Base-by-base conservation (phyloP, 345 rosid genomes). In the Nephelium lappaceum region DNA sequence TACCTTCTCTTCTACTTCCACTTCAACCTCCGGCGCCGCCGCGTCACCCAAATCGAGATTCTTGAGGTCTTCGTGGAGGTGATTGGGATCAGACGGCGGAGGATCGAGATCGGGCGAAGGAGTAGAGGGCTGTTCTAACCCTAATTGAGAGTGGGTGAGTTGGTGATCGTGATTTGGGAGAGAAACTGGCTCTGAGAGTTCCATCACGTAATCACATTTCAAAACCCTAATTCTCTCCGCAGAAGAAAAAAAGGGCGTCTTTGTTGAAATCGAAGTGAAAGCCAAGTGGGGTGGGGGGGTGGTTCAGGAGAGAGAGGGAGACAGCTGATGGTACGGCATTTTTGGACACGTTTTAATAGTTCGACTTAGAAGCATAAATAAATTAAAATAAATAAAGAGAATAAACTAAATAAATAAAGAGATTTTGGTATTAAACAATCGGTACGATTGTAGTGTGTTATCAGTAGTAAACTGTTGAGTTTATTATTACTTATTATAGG, bases 31-130 rank as follows among this genome's bases (percentile, higher is more conserved):
- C 25, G 5, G 3, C 63, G 51, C 51, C 12, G 11, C 11, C 51
- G 51, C 4, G 51, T 58, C 27, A n/a, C 12, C 64, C 27, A 60
- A 60, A 62, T 58, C 75, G 36, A 84, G 66, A 38, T 70, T 60
- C 64, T 60, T 5, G 0, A 60, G 1, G 14, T 60, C 64, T 60
- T 60, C 27, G 25, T n/a, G 24, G 64, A 60, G 64, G 72, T 78
- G 86, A 65, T 83, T 68, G 71, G 75, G 83, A 88, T 88, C 86
- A 57, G 88, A 68, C 16, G 63, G 79, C 36, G 86, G 75, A 21
- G 67, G 73, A 79, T 72, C 72, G 53, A 57, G 77, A 77, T 55
- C 74, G 5, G 67, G 68, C 23, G 82, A 75, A 9, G 55, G 36
- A 5, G 71, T n/a, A 45, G 53, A 43, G 68, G 77, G 67, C 8